Conservation (phyloP, 495 filamentous ascomycete species). For the Recurvomyces mirabilis region DNA sequence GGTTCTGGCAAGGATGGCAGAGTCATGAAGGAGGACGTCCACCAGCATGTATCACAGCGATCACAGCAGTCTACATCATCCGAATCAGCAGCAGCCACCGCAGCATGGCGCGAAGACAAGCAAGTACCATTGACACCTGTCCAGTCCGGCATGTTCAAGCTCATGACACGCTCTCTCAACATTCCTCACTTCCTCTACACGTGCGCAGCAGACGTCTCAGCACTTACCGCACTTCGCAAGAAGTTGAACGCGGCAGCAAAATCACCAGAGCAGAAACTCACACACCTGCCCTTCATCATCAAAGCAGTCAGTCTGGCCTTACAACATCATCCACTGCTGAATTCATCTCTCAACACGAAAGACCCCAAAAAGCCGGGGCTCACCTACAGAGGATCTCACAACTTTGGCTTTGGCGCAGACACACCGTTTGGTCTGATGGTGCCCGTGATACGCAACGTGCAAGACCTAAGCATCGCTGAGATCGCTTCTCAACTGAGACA, state of each 20-base stretch:
- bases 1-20: constrained; percentile 90
- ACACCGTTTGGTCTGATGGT: constrained; percentile 83
- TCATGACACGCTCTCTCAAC: constrained; percentile 83
- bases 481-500: constrained; percentile 68
- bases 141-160: constrained; percentile 91
- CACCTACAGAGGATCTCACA: constrained; percentile 69
- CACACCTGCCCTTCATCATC: constrained; percentile 86
- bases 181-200: constrained; percentile 94
- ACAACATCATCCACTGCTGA: constrained; percentile 70
- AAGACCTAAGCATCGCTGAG: constrained; percentile 55
- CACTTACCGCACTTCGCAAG: constrained; percentile 55
- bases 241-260: constrained; percentile 46
- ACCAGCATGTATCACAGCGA: constrained; percentile 46
- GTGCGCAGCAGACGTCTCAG: constrained; percentile 69
- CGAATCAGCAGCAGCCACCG: constrained; percentile 14
- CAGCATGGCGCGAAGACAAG: constrained; percentile 42
- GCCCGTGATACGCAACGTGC: constrained; percentile 86
- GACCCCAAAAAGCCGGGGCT: constrained; percentile 51
- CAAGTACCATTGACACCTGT: constrained; percentile 56
- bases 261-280: constrained; percentile 45
- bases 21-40: constrained; percentile 89
- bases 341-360: constrained; percentile 64
- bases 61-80: constrained; percentile 5
- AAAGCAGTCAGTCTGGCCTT: constrained; percentile 87
- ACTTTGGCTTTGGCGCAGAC: constrained; percentile 94